Conservation (phyloP, 2,329 filamentous ascomycete species). For the Sphaerulina populicola region DNA sequence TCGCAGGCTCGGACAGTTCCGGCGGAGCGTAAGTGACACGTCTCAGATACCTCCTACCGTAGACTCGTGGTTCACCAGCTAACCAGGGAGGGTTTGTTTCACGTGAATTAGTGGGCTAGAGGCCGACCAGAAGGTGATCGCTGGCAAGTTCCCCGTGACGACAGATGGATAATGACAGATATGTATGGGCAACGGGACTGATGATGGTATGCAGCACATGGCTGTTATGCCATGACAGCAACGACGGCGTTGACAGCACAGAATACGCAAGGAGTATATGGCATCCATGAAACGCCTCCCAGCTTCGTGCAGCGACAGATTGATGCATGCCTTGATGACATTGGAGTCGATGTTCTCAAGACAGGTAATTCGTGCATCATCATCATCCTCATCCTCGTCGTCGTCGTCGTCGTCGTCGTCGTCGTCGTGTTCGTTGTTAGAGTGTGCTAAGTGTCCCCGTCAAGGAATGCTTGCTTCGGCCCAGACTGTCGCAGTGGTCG, state of each 20-base stretch:
- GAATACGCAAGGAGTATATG: slow-evolving; percentile 77
- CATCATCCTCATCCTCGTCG: too few relatives aligned
- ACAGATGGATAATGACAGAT: neutral
- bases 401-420: too few relatives aligned
- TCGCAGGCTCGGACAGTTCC: slow-evolving; percentile 84
- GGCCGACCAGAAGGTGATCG: slow-evolving; percentile 86
- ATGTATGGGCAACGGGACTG: neutral
- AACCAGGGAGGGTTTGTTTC: slow-evolving; percentile 1
- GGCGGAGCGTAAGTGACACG: slow-evolving; percentile 67
- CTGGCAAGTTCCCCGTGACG: slow-evolving; percentile 2
- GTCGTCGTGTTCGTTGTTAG: neutral
- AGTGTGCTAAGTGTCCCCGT: slow-evolving; percentile 13
- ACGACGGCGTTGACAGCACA: slow-evolving; percentile 94
- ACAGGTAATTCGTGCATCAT: slow-evolving; percentile 52
- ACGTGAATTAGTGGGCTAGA: slow-evolving; percentile 76
- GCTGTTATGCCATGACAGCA: slow-evolving; percentile 91
- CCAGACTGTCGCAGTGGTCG: slow-evolving; percentile 60
- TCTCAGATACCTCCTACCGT: neutral
- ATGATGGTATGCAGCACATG: slow-evolving; percentile 51
- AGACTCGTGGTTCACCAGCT: neutral
- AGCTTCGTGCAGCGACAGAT: slow-evolving; percentile 78
- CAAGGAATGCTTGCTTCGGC: slow-evolving; percentile 77
- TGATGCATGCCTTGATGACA: slow-evolving; percentile 71
- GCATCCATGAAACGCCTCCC: slow-evolving; percentile 69
- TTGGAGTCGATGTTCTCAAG: slow-evolving; percentile 84